Conservation (phyloP, 83 land plant species). For the Thuja plicata region DNA sequence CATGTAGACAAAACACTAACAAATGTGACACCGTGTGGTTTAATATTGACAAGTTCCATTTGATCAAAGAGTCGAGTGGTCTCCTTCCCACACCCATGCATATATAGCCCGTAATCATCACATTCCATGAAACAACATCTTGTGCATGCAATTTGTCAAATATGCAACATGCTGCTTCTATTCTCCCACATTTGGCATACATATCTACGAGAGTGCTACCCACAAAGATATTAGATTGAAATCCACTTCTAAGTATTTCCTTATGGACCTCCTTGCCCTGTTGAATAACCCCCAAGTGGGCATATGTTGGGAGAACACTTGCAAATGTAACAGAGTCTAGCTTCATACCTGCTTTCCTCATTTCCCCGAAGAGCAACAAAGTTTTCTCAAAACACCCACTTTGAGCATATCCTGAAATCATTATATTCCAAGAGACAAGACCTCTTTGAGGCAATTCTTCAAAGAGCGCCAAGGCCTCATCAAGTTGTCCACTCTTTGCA, state of each 20-base stretch:
- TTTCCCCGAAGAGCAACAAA: background rate
- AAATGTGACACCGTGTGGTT: conserved; percentile 41
- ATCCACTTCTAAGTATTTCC: conserved; percentile 27
- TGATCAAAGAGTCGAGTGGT: conserved; percentile 22
- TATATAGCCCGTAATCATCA: conserved; percentile 38
- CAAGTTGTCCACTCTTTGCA: conserved; percentile 27
- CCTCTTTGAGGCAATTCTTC: conserved; percentile 17
- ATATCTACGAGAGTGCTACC: background rate
- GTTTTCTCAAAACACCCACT: background rate
- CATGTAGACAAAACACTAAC: conserved; percentile 36
- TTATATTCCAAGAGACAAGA: background rate
- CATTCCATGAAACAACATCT: conserved; percentile 48
- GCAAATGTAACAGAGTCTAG: background rate
- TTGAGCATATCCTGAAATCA: background rate
- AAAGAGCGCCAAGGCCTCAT: conserved; percentile 39
- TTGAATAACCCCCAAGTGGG: background rate
- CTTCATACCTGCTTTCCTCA: background rate
- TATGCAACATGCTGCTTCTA: conserved; percentile 22
- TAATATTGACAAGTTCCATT: conserved; percentile 24
- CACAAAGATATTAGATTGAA: conserved; percentile 23
- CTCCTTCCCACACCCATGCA: conserved; percentile 29
- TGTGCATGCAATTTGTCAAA: conserved; percentile 24
- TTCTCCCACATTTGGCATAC: background rate
- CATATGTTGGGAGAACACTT: background rate
- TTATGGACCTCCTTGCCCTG: conserved; percentile 26